These are phyloP conservation scores for Apophysomyces variabilis DNA, from an alignment of 371 early-diverging fungal genomes.

Conservation along the genomic window DNA sequence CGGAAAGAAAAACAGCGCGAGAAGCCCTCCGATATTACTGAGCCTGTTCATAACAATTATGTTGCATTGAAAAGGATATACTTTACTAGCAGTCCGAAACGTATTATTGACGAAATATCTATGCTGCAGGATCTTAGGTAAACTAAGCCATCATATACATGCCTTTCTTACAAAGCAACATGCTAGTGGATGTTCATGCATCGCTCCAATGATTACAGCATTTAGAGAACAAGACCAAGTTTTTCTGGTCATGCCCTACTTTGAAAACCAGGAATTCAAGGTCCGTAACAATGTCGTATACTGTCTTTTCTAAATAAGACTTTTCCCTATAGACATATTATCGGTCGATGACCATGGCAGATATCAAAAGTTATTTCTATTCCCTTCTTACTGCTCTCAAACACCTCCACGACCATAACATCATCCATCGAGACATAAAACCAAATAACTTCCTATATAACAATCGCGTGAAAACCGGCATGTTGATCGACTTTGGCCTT, in stretches of 20 bases:
- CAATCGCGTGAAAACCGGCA: conserved; percentile 68
- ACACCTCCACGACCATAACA: conserved; percentile 73
- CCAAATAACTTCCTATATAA: conserved; percentile 97
- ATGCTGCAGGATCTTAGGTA: conserved; percentile 80
- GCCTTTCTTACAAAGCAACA: neutral
- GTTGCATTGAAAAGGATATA: conserved; percentile 97
- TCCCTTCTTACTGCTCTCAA: conserved; percentile 78
- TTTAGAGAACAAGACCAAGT: conserved; percentile 88
- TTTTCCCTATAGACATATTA: conserved; percentile 57
- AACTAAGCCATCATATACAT: neutral
- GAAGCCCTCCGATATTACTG: neutral
- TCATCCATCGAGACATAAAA: conserved; percentile 96
- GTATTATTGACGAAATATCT: conserved; percentile 89
- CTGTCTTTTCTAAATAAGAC: neutral
- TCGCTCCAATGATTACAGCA: conserved; percentile 86
- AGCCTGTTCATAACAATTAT: conserved; percentile 9
- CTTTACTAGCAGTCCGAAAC: conserved; percentile 80
- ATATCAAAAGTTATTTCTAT: conserved; percentile 84
- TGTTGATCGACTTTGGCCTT: conserved; percentile 98
- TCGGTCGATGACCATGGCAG: conserved; percentile 60
- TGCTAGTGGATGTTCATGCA: conserved; percentile 40
- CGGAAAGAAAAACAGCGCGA: conserved; percentile 8
- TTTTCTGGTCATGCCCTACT: conserved; percentile 87
- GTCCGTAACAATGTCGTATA: conserved; percentile 42
- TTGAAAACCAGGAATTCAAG: conserved; percentile 85